These are phyloP conservation scores for Yamadazyma sp. DNA, from an alignment of 1,139 yeast species.

Conservation along the genomic window DNA sequence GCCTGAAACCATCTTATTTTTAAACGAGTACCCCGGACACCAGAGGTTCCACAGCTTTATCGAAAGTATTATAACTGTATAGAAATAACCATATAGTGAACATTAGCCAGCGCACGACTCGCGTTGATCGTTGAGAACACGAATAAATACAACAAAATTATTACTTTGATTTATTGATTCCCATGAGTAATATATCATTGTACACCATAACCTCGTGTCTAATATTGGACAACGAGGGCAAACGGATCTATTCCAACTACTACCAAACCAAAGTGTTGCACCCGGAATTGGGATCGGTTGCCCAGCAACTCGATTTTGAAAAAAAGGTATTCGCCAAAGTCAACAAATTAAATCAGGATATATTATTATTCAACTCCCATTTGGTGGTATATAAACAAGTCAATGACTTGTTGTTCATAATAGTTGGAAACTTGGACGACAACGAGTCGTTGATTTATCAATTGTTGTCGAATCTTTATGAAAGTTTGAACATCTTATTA, in stretches of 20 bases:
- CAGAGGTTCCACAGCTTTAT: conserved; percentile 35
- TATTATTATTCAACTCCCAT: conserved; percentile 74
- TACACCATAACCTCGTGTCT: conserved; percentile 78
- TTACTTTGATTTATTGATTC: background rate
- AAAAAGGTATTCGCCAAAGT: conserved; percentile 69
- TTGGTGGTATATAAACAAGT: conserved; percentile 83
- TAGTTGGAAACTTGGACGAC: conserved; percentile 75
- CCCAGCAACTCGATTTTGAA: conserved; percentile 79
- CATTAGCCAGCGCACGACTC: background rate
- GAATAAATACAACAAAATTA: conserved; percentile 1
- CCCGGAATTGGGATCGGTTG: conserved; percentile 38
- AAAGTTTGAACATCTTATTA: conserved; percentile 75
- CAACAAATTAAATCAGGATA: conserved; percentile 76
- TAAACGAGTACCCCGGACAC: conserved; percentile 34
- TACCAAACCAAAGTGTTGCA: conserved; percentile 39
- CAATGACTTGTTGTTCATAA: conserved; percentile 69
- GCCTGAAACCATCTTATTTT: conserved; percentile 24
- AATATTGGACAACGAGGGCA: conserved; percentile 80
- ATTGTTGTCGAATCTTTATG: conserved; percentile 74
- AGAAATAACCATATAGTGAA: background rate
- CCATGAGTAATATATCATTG: conserved; percentile 53
- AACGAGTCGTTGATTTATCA: conserved; percentile 83
- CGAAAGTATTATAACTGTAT: conserved; percentile 3
- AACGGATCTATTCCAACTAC: conserved; percentile 81
- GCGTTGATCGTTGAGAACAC: background rate